phyloP scores from a whole-genome alignment of 2,329 filamentous ascomycete genomes.

The Ophiocordyceps camponoti-floridani region DNA sequence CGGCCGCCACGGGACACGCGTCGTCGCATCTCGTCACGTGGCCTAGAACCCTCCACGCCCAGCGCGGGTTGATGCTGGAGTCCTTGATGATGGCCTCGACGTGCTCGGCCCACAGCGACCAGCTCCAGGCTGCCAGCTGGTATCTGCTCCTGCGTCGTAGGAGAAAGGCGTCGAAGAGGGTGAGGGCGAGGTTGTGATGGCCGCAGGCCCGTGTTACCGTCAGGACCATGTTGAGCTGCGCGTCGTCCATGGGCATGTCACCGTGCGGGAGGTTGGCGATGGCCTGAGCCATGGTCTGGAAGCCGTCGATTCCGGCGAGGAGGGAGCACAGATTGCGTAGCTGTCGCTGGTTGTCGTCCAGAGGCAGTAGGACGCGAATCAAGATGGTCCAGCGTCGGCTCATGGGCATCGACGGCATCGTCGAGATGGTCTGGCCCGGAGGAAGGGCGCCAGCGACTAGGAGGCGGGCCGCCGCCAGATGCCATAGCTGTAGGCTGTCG shows the following conservation, averaged over 20 bases:
- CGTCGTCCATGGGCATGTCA: conserved; percentile 1
- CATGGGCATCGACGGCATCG: not conserved
- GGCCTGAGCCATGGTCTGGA: conserved; percentile 2
- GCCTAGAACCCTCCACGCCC: conserved; percentile 12
- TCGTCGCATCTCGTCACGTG: conserved; percentile 2
- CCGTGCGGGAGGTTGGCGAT: conserved; percentile 2
- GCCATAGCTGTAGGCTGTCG: conserved; percentile 7
- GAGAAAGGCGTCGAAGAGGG: conserved; percentile 7
- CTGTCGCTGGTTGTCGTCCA: not conserved
- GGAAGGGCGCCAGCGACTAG: conserved; percentile 2
- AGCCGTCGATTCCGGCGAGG: conserved; percentile 4
- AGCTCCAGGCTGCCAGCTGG: conserved; percentile 9
- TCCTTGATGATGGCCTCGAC: conserved; percentile 15
- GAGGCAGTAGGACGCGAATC: conserved; percentile 3
- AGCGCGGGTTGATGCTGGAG: conserved; percentile 5
- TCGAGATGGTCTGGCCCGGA: not conserved
- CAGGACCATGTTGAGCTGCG: conserved; percentile 1
- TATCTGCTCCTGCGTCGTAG: not conserved
- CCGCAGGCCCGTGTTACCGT: conserved; percentile 5
- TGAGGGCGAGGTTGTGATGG: conserved; percentile 10
- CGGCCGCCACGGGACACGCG: not conserved
- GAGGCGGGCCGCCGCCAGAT: conserved; percentile 5
- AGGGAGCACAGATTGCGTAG: conserved; percentile 5
- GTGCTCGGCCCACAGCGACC: conserved; percentile 15
- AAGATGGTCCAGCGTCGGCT: conserved; percentile 6